Evolutionary conservation across 305 asterid species (phyloP).

Genomic region (Fraxinus latifolia): DNA sequence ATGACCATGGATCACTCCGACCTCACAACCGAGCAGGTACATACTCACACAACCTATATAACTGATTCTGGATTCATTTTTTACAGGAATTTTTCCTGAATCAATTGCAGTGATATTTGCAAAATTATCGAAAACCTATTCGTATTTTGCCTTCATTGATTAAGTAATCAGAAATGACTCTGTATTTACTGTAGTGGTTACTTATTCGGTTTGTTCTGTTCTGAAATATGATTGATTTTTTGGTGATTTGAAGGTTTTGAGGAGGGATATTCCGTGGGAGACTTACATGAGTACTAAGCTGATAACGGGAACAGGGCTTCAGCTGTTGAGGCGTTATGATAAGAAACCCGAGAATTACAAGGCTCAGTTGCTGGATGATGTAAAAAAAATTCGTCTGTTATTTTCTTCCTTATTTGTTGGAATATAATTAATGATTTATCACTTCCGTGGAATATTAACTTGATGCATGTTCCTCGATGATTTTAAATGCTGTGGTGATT

Average conservation of each 20-base stretch:
- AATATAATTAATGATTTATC: background rate
- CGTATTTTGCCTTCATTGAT: background rate
- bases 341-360: slow-evolving; percentile 70
- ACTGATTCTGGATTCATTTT: background rate
- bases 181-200: background rate
- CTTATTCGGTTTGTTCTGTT: background rate
- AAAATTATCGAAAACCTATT: background rate
- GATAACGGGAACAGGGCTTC: slow-evolving; percentile 83
- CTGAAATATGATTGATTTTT: slow-evolving; percentile 17
- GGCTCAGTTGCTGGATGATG: slow-evolving; percentile 87
- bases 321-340: slow-evolving; percentile 84
- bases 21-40: slow-evolving; percentile 70
- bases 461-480: background rate
- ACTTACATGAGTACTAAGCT: slow-evolving; percentile 81
- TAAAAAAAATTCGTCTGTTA: slow-evolving; percentile 25
- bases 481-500: background rate
- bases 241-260: slow-evolving; percentile 60
- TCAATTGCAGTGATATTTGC: background rate
- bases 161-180: background rate
- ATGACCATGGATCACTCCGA: slow-evolving; percentile 59
- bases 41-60: background rate
- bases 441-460: background rate
- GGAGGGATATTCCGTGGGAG: slow-evolving; percentile 95
- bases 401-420: background rate
- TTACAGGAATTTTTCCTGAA: background rate